phyloP scores from a whole-genome alignment of 352 stramenopile genomes.

The Pythium myriotylum region DNA sequence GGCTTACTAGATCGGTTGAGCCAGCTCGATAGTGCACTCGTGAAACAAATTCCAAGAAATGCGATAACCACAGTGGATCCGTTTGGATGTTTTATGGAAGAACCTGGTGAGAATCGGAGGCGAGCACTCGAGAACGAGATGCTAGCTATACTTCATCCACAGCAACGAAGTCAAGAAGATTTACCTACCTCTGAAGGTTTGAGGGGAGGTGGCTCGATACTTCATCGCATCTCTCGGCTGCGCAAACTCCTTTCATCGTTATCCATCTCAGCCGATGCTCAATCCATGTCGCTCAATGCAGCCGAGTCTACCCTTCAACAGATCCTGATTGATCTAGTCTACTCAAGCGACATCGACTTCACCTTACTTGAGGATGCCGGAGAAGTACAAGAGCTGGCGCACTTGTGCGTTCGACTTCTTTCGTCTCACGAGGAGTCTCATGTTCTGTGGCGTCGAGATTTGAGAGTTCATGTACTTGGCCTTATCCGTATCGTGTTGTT shows the following conservation, averaged over 20 bases:
- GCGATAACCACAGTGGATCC: constrained; percentile 1
- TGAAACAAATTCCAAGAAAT: neutral
- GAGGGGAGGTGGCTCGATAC: neutral
- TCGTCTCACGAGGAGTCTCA: neutral
- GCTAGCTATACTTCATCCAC: constrained; percentile 2
- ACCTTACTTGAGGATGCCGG: constrained; percentile 41
- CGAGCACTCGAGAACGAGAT: constrained; percentile 23
- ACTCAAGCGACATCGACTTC: constrained; percentile 25
- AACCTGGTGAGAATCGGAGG: neutral
- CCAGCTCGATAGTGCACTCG: neutral
- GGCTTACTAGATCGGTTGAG: constrained; percentile 15
- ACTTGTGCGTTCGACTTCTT: constrained; percentile 16
- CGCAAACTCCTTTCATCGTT: constrained; percentile 13
- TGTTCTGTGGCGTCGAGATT: neutral
- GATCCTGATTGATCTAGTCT: constrained; percentile 13
- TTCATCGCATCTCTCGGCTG: constrained; percentile 13
- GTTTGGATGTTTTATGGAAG: constrained; percentile 9
- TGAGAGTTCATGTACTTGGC: constrained; percentile 12
- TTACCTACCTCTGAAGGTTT: too few relatives aligned
- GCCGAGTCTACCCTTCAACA: constrained; percentile 16
- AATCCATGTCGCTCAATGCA: constrained; percentile 2
- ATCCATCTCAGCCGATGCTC: neutral
- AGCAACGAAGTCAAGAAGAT: neutral
- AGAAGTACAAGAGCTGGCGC: constrained; percentile 36
- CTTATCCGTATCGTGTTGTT: constrained; percentile 45